phyloP scores from a whole-genome alignment of 2,329 filamentous ascomycete genomes.

The Claviceps spartinae region DNA sequence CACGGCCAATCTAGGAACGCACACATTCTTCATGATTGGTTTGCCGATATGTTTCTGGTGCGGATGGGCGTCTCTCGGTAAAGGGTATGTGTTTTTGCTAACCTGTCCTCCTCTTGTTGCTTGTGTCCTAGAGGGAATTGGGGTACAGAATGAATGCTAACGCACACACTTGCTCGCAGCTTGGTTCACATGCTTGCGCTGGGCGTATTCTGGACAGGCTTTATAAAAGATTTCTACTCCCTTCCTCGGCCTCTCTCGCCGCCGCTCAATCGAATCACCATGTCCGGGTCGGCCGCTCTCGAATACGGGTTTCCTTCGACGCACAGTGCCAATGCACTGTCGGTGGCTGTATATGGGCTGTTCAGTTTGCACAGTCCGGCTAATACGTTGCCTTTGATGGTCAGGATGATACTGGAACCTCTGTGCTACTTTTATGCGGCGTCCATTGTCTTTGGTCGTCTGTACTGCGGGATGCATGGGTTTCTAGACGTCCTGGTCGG shows the following conservation, averaged over 20 bases:
- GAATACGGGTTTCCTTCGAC: constrained; percentile 98
- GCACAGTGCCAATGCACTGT: constrained; percentile 92
- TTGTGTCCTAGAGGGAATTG: not conserved
- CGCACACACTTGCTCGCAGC: constrained; percentile 19
- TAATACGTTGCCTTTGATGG: constrained; percentile 44
- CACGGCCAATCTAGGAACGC: constrained; percentile 89
- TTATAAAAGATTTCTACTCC: constrained; percentile 87
- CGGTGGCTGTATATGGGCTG: constrained; percentile 75
- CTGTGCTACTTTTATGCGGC: constrained; percentile 72
- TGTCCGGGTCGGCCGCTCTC: constrained; percentile 88
- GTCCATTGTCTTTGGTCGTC: constrained; percentile 78
- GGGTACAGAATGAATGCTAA: not conserved
- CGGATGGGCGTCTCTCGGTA: constrained; percentile 69
- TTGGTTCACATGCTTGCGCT: constrained; percentile 63
- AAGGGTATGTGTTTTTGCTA: constrained; percentile 49
- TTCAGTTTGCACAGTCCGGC: constrained; percentile 53
- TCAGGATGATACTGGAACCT: constrained; percentile 49
- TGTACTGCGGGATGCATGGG: constrained; percentile 98
- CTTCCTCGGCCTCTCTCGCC: constrained; percentile 85
- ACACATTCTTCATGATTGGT: constrained; percentile 97
- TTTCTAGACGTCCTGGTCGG: constrained; percentile 84
- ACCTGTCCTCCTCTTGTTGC: not conserved
- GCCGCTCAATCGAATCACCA: constrained; percentile 85
- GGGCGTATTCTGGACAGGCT: constrained; percentile 79
- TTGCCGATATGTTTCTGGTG: constrained; percentile 96